Conservation (phyloP, 345 rosid genomes). For the Firmiana major region DNA sequence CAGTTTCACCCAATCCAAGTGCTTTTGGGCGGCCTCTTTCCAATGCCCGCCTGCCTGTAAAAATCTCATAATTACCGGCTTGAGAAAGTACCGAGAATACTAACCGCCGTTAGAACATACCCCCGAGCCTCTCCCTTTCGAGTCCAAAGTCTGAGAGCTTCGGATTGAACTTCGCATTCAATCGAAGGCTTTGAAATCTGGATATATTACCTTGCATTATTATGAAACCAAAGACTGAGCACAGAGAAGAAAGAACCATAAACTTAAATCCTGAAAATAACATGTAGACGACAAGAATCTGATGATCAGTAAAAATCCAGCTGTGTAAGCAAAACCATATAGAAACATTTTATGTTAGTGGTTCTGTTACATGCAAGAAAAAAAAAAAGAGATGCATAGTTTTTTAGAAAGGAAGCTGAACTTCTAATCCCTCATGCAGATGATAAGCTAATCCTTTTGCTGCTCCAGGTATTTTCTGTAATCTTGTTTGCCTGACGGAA, state of each 20-base stretch:
- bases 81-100: too few species aligned
- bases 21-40: constrained; percentile 63
- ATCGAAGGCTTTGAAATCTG: constrained; percentile 81
- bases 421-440: constrained; percentile 69
- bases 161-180: constrained; percentile 60
- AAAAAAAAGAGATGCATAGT: too few species aligned
- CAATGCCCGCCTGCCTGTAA: constrained; percentile 58
- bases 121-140: constrained; percentile 97
- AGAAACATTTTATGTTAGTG: background rate
- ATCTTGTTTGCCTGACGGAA: constrained; percentile 53
- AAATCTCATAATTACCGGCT: too few species aligned
- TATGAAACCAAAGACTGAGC: background rate
- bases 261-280: background rate
- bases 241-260: background rate
- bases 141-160: constrained; percentile 91
- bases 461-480: constrained; percentile 66
- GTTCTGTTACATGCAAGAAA: too few species aligned
- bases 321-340: background rate
- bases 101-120: too few species aligned
- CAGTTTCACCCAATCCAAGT: constrained; percentile 69
- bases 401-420: constrained; percentile 48
- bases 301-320: background rate
- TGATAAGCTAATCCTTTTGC: constrained; percentile 81
- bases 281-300: too few species aligned
- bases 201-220: constrained; percentile 54